phyloP scores from a whole-genome alignment of 2,329 filamentous ascomycete species.

The Camillea tinctor region DNA sequence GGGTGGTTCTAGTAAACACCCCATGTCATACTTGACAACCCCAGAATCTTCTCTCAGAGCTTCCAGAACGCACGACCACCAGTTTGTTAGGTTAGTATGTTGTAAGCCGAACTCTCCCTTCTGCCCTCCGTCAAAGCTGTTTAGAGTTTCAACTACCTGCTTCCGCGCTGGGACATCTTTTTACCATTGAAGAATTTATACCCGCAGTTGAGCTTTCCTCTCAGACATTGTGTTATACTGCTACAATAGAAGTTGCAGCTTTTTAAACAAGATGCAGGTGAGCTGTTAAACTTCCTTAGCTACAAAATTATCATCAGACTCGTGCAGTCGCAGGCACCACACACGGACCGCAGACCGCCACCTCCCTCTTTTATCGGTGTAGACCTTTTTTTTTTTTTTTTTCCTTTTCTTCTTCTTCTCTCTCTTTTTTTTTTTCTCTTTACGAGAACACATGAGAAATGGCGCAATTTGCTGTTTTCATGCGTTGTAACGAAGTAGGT shows the following conservation, averaged over 20 bases:
- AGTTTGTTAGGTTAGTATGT: slow-evolving; percentile 4
- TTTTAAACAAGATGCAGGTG: neutral
- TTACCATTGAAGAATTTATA: too few species aligned
- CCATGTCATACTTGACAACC: neutral
- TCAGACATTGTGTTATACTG: too few species aligned
- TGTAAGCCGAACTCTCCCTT: too few species aligned
- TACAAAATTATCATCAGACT: neutral
- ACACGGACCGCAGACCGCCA: neutral
- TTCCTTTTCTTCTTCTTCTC: neutral
- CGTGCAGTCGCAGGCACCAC: neutral
- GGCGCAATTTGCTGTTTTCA: slow-evolving; percentile 24
- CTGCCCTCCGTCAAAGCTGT: neutral
- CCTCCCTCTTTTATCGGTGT: neutral
- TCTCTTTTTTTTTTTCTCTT: neutral
- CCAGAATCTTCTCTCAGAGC: neutral
- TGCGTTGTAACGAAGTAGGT: slow-evolving; percentile 11
- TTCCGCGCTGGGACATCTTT: neutral
- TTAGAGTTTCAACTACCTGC: neutral
- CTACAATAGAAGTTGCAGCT: neutral
- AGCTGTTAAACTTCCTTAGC: neutral
- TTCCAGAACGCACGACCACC: slow-evolving; percentile 1
- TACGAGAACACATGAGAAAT: slow-evolving; percentile 9
- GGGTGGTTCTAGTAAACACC: neutral
- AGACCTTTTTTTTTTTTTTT: neutral
- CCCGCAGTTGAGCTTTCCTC: too few species aligned